Base-by-base conservation (phyloP, 2,329 filamentous ascomycete genomes). In the Cladosporium phlei region DNA sequence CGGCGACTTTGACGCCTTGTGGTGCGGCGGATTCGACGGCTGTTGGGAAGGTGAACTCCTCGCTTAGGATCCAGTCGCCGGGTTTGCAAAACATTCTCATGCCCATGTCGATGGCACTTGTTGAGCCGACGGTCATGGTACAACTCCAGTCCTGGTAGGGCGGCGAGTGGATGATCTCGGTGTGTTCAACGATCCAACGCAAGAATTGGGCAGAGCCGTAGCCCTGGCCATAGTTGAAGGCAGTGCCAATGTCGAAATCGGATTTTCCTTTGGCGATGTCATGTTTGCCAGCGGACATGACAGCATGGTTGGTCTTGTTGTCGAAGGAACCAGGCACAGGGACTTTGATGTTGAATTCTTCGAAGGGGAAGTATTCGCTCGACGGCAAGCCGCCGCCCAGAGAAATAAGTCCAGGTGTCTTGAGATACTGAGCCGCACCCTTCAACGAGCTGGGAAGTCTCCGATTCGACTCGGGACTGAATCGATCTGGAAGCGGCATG, bases 171-270 rank as follows among this genome's bases (percentile, higher is more conserved):
- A 95, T 82, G 47, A 97, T 80, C 70, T 98, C 91, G 0, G 90
- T 95, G 69, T 97, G 93, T 72, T 98, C 93, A 0, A 90, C 94
- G 40, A 97, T 76, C 70, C 86, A 97, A 50, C 93, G 83, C 52
- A 96, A 72, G 66, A 98, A 75, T 69, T 95, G 93, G 3, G 88
- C 85, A 9, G 88, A 81, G 14, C 93, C 93, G 14, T 82, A 82
- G 7, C 89, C 83, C 69, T 95, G 89, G 25, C 86, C 88, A 65
- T 98, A 98, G 70, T 98, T 97, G 64, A 96, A 82, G 1, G 86
- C 86, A 52, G 94, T 88, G 35, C 86, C 81, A 42, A 98, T 79
- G 69, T 98, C 93, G 71, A 67, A 82, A 20, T 74, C 67, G 32
- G 77, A 77, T 51, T 75, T 81, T 16, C 77, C 80, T 38, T 85